Percentiles rank a stretch among this genome's conserved stretches.
These are phyloP conservation scores for Mucor velutinosus DNA, from an alignment of 371 early-diverging fungal species.

Conservation along the genomic window DNA sequence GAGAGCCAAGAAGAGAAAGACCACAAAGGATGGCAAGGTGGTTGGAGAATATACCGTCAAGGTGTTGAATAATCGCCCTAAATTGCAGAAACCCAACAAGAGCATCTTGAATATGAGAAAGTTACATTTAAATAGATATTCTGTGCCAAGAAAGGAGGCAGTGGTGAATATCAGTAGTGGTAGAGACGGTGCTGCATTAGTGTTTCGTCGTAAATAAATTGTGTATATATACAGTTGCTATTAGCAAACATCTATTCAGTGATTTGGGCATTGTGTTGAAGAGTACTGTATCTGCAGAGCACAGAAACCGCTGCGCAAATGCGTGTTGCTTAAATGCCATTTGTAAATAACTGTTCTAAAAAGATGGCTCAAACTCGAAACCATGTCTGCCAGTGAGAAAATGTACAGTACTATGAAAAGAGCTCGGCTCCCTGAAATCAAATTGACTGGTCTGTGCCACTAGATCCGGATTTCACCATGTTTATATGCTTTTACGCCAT, in stretches of 20 bases:
- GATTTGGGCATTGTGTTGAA: neutral
- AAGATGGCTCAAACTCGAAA: too few species aligned
- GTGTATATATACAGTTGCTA: neutral
- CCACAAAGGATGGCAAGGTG: conserved; percentile 15
- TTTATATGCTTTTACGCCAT: neutral
- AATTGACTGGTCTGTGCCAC: too few species aligned
- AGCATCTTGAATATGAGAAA: conserved; percentile 31
- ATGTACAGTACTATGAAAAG: too few species aligned
- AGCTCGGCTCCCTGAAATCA: too few species aligned
- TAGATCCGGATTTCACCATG: neutral
- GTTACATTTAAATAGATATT: conserved; percentile 22
- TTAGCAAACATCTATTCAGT: neutral
- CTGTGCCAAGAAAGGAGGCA: conserved; percentile 42
- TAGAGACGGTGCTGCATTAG: conserved; percentile 37
- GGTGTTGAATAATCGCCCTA: conserved; percentile 47
- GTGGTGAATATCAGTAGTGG: conserved; percentile 38
- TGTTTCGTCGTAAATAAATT: conserved; percentile 36
- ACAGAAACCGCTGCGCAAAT: too few species aligned
- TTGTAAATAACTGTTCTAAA: too few species aligned
- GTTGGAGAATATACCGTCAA: conserved; percentile 57
- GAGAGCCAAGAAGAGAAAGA: conserved; percentile 26
- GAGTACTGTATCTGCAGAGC: neutral
- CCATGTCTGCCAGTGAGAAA: too few species aligned
- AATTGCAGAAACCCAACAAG: conserved; percentile 30
- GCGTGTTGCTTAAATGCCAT: too few species aligned